Percentiles rank a stretch among this genome's conserved stretches.
These are phyloP conservation scores for Nephromyces sp. DNA, from an alignment of 169 alveolate species.

Conservation along the genomic window DNA sequence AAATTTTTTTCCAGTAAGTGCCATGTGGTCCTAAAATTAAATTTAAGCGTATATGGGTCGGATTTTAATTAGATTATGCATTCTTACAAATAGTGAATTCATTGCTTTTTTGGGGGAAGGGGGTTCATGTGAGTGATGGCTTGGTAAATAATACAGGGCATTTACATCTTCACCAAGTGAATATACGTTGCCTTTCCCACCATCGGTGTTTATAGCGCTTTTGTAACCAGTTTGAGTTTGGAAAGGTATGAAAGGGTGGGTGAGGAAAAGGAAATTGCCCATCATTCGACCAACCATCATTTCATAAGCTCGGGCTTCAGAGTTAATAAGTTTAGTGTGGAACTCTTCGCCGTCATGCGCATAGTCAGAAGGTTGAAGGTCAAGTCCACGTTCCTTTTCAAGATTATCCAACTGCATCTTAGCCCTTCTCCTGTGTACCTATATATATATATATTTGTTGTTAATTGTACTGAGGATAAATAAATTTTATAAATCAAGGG, in stretches of 20 bases:
- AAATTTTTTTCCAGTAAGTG: conserved; percentile 12
- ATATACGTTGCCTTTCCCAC: conserved; percentile 19
- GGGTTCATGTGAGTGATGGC: background rate
- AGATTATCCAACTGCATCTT: conserved; percentile 7
- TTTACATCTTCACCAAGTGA: conserved; percentile 37
- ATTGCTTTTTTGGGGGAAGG: conserved; percentile 5
- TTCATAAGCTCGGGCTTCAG: conserved; percentile 6
- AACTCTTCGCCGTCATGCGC: conserved; percentile 25
- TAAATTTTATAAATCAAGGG: too few species aligned
- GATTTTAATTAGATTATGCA: background rate
- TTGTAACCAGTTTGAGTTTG: conserved; percentile 1
- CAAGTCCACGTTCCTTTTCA: conserved; percentile 17
- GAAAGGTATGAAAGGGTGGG: conserved; percentile 27
- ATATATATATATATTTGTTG: too few species aligned
- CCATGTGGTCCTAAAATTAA: conserved; percentile 13
- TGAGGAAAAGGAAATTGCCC: conserved; percentile 21
- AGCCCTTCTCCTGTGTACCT: conserved; percentile 36
- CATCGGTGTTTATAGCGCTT: conserved; percentile 4
- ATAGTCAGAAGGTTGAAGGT: conserved; percentile 23
- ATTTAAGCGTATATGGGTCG: background rate
- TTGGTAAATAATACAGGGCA: conserved; percentile 31
- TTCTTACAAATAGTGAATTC: background rate
- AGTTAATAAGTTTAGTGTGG: background rate
- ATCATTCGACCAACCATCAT: conserved; percentile 24
- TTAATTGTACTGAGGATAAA: too few species aligned